A percentile compares a stretch with the other conserved stretches of the same genome.
These are phyloP conservation scores for Amanita inopinata DNA, from an alignment of 768 basidiomycete species.

Conservation along the genomic window DNA sequence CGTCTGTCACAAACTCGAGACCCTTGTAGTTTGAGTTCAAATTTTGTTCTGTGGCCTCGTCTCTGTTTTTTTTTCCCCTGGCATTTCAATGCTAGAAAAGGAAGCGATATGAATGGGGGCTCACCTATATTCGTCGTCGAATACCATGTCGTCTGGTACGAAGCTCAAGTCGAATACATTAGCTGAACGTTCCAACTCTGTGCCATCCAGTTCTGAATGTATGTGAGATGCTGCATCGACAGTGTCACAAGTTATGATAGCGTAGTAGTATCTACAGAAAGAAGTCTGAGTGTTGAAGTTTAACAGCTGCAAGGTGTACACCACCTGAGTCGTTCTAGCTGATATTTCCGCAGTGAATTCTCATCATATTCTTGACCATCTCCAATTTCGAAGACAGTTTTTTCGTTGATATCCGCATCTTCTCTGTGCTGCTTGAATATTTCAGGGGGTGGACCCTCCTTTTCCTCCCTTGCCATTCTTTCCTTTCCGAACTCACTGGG, in stretches of 20 bases:
- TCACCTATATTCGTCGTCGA: slow-evolving; percentile 69
- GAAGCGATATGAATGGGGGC: not conserved
- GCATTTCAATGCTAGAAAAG: not conserved
- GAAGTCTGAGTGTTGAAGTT: slow-evolving; percentile 4
- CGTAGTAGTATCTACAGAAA: slow-evolving; percentile 79
- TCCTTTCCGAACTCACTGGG: slow-evolving; percentile 91
- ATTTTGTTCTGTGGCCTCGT: slow-evolving; percentile 66
- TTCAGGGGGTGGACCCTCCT: slow-evolving; percentile 81
- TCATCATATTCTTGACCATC: slow-evolving; percentile 78
- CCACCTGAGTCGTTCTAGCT: slow-evolving; percentile 85
- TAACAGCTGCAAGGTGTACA: slow-evolving; percentile 15
- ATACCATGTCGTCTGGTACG: slow-evolving; percentile 83
- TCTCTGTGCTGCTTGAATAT: slow-evolving; percentile 55
- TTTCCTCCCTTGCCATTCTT: slow-evolving; percentile 78
- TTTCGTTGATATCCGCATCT: slow-evolving; percentile 49
- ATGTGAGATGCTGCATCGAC: slow-evolving; percentile 69
- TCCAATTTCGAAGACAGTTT: slow-evolving; percentile 55
- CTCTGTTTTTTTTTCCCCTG: slow-evolving; percentile 35
- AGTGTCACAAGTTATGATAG: slow-evolving; percentile 82
- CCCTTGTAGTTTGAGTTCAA: slow-evolving; percentile 51
- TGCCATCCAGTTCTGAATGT: slow-evolving; percentile 81
- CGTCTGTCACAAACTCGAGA: slow-evolving; percentile 89
- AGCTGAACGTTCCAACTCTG: slow-evolving; percentile 93
- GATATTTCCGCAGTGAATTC: slow-evolving; percentile 81
- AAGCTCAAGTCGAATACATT: slow-evolving; percentile 95